These are phyloP conservation scores for Candida xyloterini DNA, from an alignment of 805 yeast species.

Conservation along the genomic window DNA sequence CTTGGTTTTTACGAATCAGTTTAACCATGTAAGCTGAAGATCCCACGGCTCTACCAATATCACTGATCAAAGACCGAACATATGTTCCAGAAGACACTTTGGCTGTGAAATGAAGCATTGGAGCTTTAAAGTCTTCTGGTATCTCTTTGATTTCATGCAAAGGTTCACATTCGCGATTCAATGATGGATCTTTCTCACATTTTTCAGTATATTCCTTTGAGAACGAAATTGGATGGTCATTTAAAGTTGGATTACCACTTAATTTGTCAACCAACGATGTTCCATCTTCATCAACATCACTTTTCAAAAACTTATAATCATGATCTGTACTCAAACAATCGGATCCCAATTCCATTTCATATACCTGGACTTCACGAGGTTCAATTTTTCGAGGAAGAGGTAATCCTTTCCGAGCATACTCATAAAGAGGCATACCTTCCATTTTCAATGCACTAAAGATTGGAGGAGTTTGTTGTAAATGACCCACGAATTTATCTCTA, in stretches of 20 bases:
- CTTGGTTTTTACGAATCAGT: constrained; percentile 70
- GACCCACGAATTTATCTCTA: constrained; percentile 70
- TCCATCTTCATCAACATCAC: constrained; percentile 48
- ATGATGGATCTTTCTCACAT: constrained; percentile 35
- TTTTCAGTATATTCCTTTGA: constrained; percentile 53
- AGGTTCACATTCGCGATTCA: constrained; percentile 38
- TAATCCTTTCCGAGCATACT: constrained; percentile 84
- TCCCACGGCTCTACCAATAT: constrained; percentile 76
- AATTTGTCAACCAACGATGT: constrained; percentile 38
- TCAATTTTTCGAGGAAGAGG: constrained; percentile 85
- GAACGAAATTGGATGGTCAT: constrained; percentile 59
- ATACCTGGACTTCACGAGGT: constrained; percentile 65
- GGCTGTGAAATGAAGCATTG: constrained; percentile 68
- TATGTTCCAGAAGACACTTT: constrained; percentile 94
- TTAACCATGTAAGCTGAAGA: constrained; percentile 87
- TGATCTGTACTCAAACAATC: constrained; percentile 58
- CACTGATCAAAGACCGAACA: constrained; percentile 85
- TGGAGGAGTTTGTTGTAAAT: constrained; percentile 87
- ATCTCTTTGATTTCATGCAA: constrained; percentile 38
- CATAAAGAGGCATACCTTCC: constrained; percentile 91
- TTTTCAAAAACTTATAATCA: constrained; percentile 43
- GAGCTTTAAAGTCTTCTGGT: constrained; percentile 50
- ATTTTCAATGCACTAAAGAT: constrained; percentile 90
- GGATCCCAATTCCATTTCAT: constrained; percentile 48
- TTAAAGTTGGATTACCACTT: constrained; percentile 49